Base-by-base conservation (phyloP, 2,329 filamentous ascomycete species). In the Paraphoma chrysanthemicola region DNA sequence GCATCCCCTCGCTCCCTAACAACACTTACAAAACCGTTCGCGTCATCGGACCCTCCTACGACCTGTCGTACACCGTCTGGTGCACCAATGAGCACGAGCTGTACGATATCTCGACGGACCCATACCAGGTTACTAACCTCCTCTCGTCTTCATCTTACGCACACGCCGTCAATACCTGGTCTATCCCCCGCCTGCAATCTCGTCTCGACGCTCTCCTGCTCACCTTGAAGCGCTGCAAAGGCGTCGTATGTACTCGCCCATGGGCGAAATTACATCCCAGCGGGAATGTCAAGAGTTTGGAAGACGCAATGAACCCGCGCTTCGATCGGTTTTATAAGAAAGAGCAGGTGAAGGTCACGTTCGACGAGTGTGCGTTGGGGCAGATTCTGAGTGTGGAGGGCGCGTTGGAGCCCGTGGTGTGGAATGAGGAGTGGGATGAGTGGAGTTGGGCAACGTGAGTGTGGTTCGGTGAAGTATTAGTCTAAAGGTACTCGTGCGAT, bases 41-140 rank as follows among this genome's bases (percentile, higher is more conserved):
- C 12, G 74, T 89, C 2, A 76, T 86, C 4, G 77, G 82, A 0
- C 71, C 81, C 1, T 75, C 77, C 6, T 90, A 90, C 63, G 85
- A 84, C 63, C 69, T 90, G 3, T 85, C 87, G 57, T 91, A 91
- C 63, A 83, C 86, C 0, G 86, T 90, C 0, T 91, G 88, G 88
- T 91, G 89, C 64, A 89, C 78, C 6, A 86, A 87, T 51, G 87
- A 90, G 63, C 84, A 85, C 52, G 88, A 91, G 70, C 80, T 90
- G 4, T 91, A 90, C 67, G 82, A 90, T 59, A 70, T 89, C 79
- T 65, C 85, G 84, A 70, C 57, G 77, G 70, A 73, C 41, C 68
- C 70, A 0, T 59, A 64, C 45, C 70, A 74, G 51, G 51, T 73
- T 4, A 49, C 48, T 17, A 74, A 74, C 50, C 56, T 68, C 10